Evolutionary conservation across 1,284 basidiomycete species (phyloP).

Genomic region (Boletus smithii): DNA sequence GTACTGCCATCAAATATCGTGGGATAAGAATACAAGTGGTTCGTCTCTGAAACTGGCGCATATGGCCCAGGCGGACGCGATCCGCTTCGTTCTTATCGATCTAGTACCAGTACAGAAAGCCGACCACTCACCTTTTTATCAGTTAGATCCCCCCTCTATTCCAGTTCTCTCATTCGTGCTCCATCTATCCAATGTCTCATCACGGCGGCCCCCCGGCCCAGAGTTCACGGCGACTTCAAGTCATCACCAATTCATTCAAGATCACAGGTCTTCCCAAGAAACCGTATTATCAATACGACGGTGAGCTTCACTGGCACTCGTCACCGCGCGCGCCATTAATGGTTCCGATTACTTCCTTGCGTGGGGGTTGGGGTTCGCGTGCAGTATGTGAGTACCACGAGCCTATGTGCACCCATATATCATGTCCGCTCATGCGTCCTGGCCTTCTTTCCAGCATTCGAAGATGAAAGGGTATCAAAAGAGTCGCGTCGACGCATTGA

Average conservation of each 20-base stretch:
- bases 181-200: constrained; percentile 22
- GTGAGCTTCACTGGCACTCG: constrained; percentile 25
- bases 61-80: not conserved
- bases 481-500: constrained; percentile 26
- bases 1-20: constrained; percentile 1
- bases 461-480: constrained; percentile 6
- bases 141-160: not conserved
- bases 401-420: constrained; percentile 1
- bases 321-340: constrained; percentile 2
- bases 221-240: constrained; percentile 12
- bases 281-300: constrained; percentile 38
- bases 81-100: constrained; percentile 27
- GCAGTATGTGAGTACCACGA: constrained; percentile 28
- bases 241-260: constrained; percentile 28
- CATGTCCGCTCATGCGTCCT: constrained; percentile 2
- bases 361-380: not conserved
- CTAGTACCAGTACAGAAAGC: constrained; percentile 11
- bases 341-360: constrained; percentile 4
- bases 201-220: constrained; percentile 12
- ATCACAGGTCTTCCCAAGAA: constrained; percentile 31
- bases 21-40: not conserved
- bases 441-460: constrained; percentile 16
- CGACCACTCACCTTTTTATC: not conserved
- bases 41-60: not conserved
- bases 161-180: not conserved